Conservation (phyloP, 1,284 basidiomycete genomes). For the Takashimella tepidaria region DNA sequence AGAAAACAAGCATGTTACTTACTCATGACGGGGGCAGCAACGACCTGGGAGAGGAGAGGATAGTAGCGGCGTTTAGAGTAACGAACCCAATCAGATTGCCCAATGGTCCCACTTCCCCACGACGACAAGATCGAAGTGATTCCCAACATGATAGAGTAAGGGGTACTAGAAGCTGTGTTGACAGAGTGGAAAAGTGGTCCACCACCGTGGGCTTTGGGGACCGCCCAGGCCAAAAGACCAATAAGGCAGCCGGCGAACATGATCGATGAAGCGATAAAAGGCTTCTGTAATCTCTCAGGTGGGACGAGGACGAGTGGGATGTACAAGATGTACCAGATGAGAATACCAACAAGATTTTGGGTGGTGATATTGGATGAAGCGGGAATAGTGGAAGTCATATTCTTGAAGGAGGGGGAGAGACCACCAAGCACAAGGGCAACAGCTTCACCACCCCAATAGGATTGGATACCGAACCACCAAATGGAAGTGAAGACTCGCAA, state of each 20-base stretch:
- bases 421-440: slow-evolving; percentile 25
- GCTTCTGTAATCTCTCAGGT: slow-evolving; percentile 29
- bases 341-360: slow-evolving; percentile 27
- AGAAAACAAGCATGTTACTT: no score
- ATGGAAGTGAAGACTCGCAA: slow-evolving; percentile 24
- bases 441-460: slow-evolving; percentile 34
- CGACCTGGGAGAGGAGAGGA: slow-evolving; percentile 19
- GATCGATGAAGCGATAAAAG: slow-evolving; percentile 27
- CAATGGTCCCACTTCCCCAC: slow-evolving; percentile 28
- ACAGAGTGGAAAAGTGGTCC: slow-evolving; percentile 29
- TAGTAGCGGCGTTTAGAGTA: slow-evolving; percentile 25
- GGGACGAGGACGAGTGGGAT: slow-evolving; percentile 29
- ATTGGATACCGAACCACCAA: slow-evolving; percentile 28
- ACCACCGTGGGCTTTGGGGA: slow-evolving; percentile 20
- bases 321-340: slow-evolving; percentile 30
- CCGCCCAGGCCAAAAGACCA: slow-evolving; percentile 30
- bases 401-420: slow-evolving; percentile 22
- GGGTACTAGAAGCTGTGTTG: slow-evolving; percentile 15
- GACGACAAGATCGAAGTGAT: slow-evolving; percentile 29
- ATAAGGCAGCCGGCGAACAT: slow-evolving; percentile 26
- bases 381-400: slow-evolving; percentile 15
- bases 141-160: slow-evolving; percentile 31
- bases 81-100: slow-evolving; percentile 34
- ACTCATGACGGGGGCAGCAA: slow-evolving; percentile 28
- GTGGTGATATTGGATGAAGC: slow-evolving; percentile 18